phyloP scores from a whole-genome alignment of 2,329 filamentous ascomycete genomes.

The Sclerotinia subarctica region DNA sequence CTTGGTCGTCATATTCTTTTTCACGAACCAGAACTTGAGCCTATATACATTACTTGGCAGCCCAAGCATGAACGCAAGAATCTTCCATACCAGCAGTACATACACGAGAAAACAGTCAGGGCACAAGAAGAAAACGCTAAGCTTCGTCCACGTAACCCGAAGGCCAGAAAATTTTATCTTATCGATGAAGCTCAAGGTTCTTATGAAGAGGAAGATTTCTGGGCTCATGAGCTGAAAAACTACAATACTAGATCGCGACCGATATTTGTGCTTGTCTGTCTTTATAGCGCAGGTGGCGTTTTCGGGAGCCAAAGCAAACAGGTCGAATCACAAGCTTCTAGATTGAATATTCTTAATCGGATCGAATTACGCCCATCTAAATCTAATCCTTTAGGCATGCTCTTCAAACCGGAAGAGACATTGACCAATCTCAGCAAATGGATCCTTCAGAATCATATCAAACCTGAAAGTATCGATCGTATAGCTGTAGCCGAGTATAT shows the following conservation, averaged over 20 bases:
- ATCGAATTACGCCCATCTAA: constrained; percentile 1
- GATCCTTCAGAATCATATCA: neutral
- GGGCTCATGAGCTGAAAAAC: neutral
- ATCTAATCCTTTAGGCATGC: neutral
- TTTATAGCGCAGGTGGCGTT: neutral
- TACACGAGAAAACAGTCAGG: fast-evolving
- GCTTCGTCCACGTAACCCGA: neutral
- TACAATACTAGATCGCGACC: neutral
- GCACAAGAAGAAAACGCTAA: neutral
- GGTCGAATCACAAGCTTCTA: neutral
- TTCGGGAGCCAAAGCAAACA: neutral
- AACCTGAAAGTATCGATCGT: neutral
- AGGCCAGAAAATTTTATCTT: neutral
- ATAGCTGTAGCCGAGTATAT: neutral
- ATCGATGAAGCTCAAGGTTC: constrained; percentile 1
- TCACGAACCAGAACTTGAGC: neutral
- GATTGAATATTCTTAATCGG: neutral
- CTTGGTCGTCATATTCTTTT: neutral
- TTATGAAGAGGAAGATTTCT: constrained; percentile 2
- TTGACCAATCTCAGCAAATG: neutral
- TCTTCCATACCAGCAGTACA: neutral
- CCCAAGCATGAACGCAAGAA: neutral
- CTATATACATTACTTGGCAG: neutral
- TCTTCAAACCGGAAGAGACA: neutral
- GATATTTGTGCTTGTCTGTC: constrained; percentile 6